phyloP scores from a whole-genome alignment of 192 early-diverging fungal genomes.

The Rhizophagus clarus region DNA sequence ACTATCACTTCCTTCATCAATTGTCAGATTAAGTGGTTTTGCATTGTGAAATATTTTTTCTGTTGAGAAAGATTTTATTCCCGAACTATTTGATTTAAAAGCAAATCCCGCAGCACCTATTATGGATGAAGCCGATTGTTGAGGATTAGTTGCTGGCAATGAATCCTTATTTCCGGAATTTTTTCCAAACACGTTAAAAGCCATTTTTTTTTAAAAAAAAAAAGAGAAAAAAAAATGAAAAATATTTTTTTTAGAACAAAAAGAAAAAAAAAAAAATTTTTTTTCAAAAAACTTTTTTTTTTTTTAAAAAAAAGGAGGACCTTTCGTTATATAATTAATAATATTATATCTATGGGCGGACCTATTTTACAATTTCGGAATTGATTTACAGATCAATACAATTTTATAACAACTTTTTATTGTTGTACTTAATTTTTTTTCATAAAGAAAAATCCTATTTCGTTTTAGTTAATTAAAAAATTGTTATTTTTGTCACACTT shows the following conservation, averaged over 20 bases:
- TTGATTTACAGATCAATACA: neutral
- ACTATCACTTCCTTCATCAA: neutral
- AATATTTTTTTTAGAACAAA: neutral
- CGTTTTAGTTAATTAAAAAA: neutral
- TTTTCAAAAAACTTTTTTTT: neutral
- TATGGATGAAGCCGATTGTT: neutral
- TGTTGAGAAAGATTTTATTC: neutral
- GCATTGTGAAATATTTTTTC: neutral
- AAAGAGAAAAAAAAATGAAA: neutral
- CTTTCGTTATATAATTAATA: neutral
- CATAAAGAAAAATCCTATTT: neutral
- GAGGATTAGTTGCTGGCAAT: neutral
- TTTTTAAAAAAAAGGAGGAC: neutral
- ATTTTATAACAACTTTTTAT: neutral
- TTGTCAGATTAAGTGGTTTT: neutral
- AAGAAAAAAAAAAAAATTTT: neutral
- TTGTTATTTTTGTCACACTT: neutral
- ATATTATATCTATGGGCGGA: too few species aligned
- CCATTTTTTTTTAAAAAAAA: neutral
- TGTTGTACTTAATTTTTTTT: neutral
- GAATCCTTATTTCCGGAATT: neutral
- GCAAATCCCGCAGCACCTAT: neutral
- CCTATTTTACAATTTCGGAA: neutral
- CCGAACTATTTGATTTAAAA: neutral
- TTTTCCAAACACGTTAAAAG: neutral